These are phyloP conservation scores for Telfairia occidentalis DNA, from an alignment of 331 rosid genomes.

Conservation along the genomic window DNA sequence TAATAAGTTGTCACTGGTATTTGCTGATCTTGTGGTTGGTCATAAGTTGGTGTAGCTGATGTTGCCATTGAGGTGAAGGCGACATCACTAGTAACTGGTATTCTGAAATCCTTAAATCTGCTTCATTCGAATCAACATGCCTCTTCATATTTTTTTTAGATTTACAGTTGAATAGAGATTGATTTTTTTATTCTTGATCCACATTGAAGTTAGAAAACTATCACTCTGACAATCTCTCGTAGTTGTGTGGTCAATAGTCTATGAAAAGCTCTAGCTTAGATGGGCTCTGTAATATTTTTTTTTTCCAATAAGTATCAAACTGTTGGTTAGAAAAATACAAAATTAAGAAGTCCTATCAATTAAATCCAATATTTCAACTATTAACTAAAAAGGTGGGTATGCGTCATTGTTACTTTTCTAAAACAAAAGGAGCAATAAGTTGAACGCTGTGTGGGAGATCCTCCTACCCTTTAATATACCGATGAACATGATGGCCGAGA, in stretches of 20 bases:
- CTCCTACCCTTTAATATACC: background rate
- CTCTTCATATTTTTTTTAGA: background rate
- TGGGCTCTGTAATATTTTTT: background rate
- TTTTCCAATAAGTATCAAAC: background rate
- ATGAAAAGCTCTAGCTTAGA: background rate
- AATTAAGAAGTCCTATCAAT: background rate
- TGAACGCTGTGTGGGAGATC: background rate
- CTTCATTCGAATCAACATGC: background rate
- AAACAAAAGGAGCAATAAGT: background rate
- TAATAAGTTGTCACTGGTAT: background rate
- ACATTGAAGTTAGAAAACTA: background rate
- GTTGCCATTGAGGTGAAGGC: slow-evolving; percentile 15
- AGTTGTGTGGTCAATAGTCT: background rate
- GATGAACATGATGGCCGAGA: background rate
- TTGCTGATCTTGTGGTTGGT: slow-evolving; percentile 10
- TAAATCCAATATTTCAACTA: background rate
- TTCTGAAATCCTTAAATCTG: slow-evolving; percentile 7
- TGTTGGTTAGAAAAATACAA: background rate
- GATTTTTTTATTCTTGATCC: background rate
- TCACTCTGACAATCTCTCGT: background rate
- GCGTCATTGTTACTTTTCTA: background rate
- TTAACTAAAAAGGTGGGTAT: background rate
- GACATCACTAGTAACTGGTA: slow-evolving; percentile 14
- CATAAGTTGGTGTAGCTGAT: slow-evolving; percentile 17
- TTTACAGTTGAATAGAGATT: background rate